A percentile compares a stretch with the other conserved stretches of the same genome.
Conservation (phyloP, 2,329 filamentous ascomycete genomes). For the Neoascochyta sp. region DNA sequence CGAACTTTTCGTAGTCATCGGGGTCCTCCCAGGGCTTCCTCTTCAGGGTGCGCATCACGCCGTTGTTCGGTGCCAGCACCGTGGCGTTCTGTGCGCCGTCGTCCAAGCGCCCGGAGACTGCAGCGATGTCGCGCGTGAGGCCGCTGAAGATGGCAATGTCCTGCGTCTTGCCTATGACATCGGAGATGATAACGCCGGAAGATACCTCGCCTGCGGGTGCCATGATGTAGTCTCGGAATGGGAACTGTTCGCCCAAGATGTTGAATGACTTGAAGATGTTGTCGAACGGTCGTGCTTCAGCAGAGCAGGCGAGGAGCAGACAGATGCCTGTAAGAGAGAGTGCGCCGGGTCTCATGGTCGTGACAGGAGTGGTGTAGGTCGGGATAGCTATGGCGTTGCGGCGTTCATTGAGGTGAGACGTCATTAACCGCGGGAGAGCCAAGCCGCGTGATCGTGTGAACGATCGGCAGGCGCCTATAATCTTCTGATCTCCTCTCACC, state of each 20-base stretch:
- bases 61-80: constrained; percentile 83
- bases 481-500: constrained; percentile 6
- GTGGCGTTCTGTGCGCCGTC: constrained; percentile 68
- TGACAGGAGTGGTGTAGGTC: constrained; percentile 9
- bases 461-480: constrained; percentile 13
- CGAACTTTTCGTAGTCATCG: constrained; percentile 65
- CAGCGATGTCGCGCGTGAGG: constrained; percentile 70
- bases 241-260: constrained; percentile 26
- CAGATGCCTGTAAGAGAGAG: constrained; percentile 28
- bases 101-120: constrained; percentile 66
- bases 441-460: constrained; percentile 34
- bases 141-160: constrained; percentile 79
- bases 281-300: constrained; percentile 30
- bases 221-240: constrained; percentile 29
- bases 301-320: constrained; percentile 30
- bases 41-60: constrained; percentile 70
- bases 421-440: constrained; percentile 31
- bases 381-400: constrained; percentile 11
- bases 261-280: constrained; percentile 28
- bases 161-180: constrained; percentile 76
- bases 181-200: constrained; percentile 65
- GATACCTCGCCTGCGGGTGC: constrained; percentile 27
- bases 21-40: constrained; percentile 84
- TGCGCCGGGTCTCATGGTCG: constrained; percentile 27
- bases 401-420: constrained; percentile 28